Percentiles rank a stretch among this genome's conserved stretches.
Evolutionary conservation across 2,329 filamentous ascomycete genomes (phyloP).

Genomic region (Xylaria sp.): DNA sequence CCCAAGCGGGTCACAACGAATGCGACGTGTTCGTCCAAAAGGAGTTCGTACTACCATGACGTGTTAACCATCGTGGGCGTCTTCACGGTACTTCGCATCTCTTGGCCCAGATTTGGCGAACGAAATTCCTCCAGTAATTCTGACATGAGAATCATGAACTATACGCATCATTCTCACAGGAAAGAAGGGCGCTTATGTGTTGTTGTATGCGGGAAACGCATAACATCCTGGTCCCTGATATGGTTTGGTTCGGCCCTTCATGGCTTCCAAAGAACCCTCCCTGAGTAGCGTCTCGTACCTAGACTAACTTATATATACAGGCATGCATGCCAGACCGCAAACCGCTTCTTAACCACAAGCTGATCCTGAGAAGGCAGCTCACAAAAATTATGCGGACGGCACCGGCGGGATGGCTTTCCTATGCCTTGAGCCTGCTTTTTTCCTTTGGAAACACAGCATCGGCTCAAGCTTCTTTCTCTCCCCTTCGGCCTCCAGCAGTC

Average conservation of each 20-base stretch:
- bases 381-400: not conserved
- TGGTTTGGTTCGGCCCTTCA: no score
- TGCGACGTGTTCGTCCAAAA: no score
- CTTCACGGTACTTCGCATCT: not conserved
- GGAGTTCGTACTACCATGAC: not conserved
- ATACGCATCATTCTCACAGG: no score
- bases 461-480: conserved; percentile 35
- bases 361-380: not conserved
- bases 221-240: no score
- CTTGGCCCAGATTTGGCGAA: not conserved
- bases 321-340: no score
- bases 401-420: not conserved
- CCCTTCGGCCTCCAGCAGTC: conserved; percentile 49
- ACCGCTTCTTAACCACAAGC: no score
- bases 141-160: no score
- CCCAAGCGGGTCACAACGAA: no score
- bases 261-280: not conserved
- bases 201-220: no score
- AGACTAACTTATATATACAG: not conserved
- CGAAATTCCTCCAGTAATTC: no score
- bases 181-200: no score
- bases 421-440: not conserved
- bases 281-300: not conserved
- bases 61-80: no score
- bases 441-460: not conserved